Conservation (phyloP, 2,329 filamentous ascomycete species). For the Hymenoscyphus fructigenus region DNA sequence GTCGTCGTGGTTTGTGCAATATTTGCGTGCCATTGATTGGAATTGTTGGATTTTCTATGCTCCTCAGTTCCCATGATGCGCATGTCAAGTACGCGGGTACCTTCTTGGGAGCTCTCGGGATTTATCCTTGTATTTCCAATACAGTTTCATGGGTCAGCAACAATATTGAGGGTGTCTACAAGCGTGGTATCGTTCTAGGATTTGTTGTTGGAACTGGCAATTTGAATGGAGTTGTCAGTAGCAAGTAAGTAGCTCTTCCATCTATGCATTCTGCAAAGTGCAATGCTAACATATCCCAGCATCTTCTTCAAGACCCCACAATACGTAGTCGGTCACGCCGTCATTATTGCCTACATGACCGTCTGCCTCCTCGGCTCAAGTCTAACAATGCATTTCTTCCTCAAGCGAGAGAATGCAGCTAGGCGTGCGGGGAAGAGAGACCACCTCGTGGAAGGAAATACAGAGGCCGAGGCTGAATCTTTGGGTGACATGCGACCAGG, state of each 20-base stretch:
- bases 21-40: constrained; percentile 69
- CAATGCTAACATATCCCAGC: constrained; percentile 10
- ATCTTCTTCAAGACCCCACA: constrained; percentile 59
- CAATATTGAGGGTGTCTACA: constrained; percentile 86
- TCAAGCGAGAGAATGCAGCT: constrained; percentile 67
- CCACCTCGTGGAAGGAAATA: constrained; percentile 61
- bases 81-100: constrained; percentile 76
- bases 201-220: constrained; percentile 92
- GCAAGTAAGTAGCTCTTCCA: constrained; percentile 45
- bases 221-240: constrained; percentile 61
- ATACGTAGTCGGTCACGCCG: constrained; percentile 71
- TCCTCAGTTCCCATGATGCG: constrained; percentile 62
- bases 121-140: constrained; percentile 83
- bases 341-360: constrained; percentile 71
- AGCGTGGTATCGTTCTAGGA: constrained; percentile 80
- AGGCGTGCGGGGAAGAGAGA: constrained; percentile 63
- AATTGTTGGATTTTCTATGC: constrained; percentile 76
- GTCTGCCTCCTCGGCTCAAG: constrained; percentile 69
- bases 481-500: constrained; percentile 70
- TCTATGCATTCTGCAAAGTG: neutral
- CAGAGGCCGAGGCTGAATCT: constrained; percentile 57
- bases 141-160: constrained; percentile 86
- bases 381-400: constrained; percentile 60
- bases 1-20: constrained; percentile 74
- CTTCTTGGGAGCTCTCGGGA: constrained; percentile 80